phyloP scores from a whole-genome alignment of 768 basidiomycete species.

The Lactarius indigo region DNA sequence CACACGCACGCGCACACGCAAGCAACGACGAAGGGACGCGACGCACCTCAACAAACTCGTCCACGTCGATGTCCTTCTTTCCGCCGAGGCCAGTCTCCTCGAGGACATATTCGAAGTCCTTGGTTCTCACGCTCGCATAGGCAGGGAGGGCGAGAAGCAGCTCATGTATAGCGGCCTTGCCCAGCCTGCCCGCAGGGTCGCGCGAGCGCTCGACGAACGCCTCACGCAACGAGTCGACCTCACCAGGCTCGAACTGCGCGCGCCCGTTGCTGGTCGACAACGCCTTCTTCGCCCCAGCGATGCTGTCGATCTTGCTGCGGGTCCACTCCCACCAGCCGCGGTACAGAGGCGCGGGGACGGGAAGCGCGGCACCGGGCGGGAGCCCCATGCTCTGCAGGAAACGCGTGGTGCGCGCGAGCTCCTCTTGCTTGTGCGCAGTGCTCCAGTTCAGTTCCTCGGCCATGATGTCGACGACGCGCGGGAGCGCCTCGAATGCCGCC shows the following conservation, averaged over 20 bases:
- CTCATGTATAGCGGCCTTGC: conserved; percentile 35
- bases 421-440: conserved; percentile 48
- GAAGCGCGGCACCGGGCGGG: conserved; percentile 34
- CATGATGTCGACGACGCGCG: conserved; percentile 90
- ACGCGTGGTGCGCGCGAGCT: conserved; percentile 53
- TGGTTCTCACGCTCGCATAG: conserved; percentile 56
- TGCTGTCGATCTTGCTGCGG: conserved; percentile 12
- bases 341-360: neutral
- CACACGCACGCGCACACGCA: neutral
- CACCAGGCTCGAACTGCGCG: conserved; percentile 52
- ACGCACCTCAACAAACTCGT: conserved; percentile 85
- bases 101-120: conserved; percentile 73
- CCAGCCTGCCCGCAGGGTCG: conserved; percentile 35
- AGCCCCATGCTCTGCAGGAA: conserved; percentile 90
- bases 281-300: neutral
- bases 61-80: conserved; percentile 58
- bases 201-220: conserved; percentile 36
- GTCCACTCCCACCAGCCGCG: conserved; percentile 14
- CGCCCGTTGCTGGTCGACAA: conserved; percentile 38
- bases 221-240: conserved; percentile 41
- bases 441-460: conserved; percentile 80
- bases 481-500: conserved; percentile 79
- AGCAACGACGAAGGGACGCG: neutral
- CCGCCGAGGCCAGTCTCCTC: conserved; percentile 66
- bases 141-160: conserved; percentile 36